These are phyloP conservation scores for Alternaria alternata DNA, from an alignment of 2,329 filamentous ascomycete genomes.

Conservation along the genomic window DNA sequence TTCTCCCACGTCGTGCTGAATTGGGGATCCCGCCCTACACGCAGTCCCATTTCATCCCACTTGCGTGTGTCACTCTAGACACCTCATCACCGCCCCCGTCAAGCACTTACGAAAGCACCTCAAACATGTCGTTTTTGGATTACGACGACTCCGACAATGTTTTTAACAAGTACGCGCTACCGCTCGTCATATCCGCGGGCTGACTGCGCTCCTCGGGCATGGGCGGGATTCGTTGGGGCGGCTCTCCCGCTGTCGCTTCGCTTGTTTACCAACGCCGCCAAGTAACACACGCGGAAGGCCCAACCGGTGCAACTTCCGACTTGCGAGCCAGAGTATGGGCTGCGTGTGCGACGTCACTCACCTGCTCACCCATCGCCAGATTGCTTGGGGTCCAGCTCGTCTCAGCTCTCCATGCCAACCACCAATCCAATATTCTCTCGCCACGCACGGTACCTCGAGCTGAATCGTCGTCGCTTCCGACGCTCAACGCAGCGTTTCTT, in stretches of 20 bases:
- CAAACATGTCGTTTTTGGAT: background rate
- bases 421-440: background rate
- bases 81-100: constrained; percentile 16
- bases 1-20: constrained; percentile 23
- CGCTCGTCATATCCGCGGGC: constrained; percentile 4
- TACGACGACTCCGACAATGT: background rate
- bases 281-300: constrained; percentile 20
- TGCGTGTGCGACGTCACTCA: constrained; percentile 24
- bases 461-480: constrained; percentile 6
- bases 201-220: constrained; percentile 12
- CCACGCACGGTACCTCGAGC: constrained; percentile 2
- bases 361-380: background rate
- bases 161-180: background rate
- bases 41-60: constrained; percentile 24
- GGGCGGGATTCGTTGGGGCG: constrained; percentile 18
- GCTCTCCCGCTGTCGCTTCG: constrained; percentile 24
- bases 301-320: constrained; percentile 24
- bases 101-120: background rate
- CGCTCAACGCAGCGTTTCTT: background rate
- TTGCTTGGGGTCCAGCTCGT: background rate
- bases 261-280: constrained; percentile 21
- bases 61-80: constrained; percentile 16
- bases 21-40: constrained; percentile 16
- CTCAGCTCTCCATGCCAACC: background rate
- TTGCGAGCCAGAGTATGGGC: constrained; percentile 3